Conservation (phyloP, 164 flowering plant species). For the Buxus sempervirens region DNA sequence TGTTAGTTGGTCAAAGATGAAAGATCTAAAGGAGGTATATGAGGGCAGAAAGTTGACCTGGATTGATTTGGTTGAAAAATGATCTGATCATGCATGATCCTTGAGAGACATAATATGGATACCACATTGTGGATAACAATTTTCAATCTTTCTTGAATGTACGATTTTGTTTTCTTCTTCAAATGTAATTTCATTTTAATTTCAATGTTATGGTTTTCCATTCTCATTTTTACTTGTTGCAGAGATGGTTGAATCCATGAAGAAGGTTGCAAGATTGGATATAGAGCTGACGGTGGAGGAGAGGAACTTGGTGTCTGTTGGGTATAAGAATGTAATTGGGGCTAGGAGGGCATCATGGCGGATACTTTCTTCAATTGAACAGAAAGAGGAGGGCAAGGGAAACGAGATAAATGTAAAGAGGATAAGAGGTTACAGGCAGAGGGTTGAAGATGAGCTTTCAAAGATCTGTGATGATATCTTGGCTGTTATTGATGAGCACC, state of each 20-base stretch:
- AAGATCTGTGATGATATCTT: slow-evolving; percentile 46
- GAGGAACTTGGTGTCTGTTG: slow-evolving; percentile 49
- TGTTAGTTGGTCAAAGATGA: too few species aligned
- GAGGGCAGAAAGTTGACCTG: too few species aligned
- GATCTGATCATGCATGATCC: too few species aligned
- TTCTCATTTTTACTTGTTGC: neutral
- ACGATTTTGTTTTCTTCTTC: too few species aligned
- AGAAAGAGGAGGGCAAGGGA: slow-evolving; percentile 48
- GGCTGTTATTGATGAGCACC: slow-evolving; percentile 46
- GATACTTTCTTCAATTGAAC: slow-evolving; percentile 54
- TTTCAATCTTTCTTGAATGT: too few species aligned
- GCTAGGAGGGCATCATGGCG: slow-evolving; percentile 58
- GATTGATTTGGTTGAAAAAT: too few species aligned
- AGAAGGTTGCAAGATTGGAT: slow-evolving; percentile 44
- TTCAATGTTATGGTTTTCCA: neutral
- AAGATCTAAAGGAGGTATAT: too few species aligned
- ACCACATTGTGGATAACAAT: too few species aligned
- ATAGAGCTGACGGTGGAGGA: slow-evolving; percentile 55
- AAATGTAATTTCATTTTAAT: neutral
- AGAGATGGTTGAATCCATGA: slow-evolving; percentile 65
- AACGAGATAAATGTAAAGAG: slow-evolving; percentile 44
- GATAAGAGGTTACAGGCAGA: slow-evolving; percentile 47
- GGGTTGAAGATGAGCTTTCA: slow-evolving; percentile 52
- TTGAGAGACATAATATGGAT: too few species aligned
- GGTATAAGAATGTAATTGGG: slow-evolving; percentile 64